Evolutionary conservation across 2,329 filamentous ascomycete genomes (phyloP).

Genomic region (Xylaria polymorpha): DNA sequence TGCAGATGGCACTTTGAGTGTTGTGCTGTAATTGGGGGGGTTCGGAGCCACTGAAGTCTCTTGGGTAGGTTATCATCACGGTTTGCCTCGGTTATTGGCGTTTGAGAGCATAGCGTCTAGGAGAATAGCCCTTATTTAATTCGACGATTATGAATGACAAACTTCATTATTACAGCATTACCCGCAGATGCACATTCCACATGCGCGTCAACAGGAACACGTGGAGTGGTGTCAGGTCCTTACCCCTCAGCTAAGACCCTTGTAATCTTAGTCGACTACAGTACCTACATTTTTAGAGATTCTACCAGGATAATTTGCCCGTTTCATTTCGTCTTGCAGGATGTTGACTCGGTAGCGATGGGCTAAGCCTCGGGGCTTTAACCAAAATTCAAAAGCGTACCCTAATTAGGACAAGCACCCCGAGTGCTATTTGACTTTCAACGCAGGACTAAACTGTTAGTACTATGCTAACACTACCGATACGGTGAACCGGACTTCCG

Average conservation of each 20-base stretch:
- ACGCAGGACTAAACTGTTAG: neutral
- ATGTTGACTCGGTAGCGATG: neutral
- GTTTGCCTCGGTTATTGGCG: slow-evolving; percentile 4
- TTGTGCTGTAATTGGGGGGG: slow-evolving; percentile 40
- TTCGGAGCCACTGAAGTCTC: neutral
- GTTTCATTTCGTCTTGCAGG: slow-evolving; percentile 1
- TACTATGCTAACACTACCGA: neutral
- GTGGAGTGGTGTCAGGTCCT: neutral
- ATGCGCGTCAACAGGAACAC: slow-evolving; percentile 13
- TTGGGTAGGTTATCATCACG: slow-evolving; percentile 8
- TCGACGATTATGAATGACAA: slow-evolving; percentile 4
- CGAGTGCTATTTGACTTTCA: neutral
- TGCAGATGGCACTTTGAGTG: slow-evolving; percentile 43
- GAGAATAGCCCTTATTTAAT: slow-evolving; percentile 5
- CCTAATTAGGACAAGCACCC: neutral
- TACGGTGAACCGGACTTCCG: slow-evolving; percentile 1
- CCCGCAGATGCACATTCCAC: slow-evolving; percentile 12
- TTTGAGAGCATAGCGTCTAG: neutral
- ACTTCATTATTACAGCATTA: slow-evolving; percentile 1
- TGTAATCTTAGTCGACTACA: neutral
- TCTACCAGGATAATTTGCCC: slow-evolving; percentile 20
- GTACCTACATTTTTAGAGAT: neutral
- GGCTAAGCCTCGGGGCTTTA: neutral
- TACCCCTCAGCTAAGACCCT: neutral
- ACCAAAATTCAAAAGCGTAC: neutral